Evolutionary conservation across 495 filamentous ascomycete genomes (phyloP).

Genomic region (Daldinia grandis): DNA sequence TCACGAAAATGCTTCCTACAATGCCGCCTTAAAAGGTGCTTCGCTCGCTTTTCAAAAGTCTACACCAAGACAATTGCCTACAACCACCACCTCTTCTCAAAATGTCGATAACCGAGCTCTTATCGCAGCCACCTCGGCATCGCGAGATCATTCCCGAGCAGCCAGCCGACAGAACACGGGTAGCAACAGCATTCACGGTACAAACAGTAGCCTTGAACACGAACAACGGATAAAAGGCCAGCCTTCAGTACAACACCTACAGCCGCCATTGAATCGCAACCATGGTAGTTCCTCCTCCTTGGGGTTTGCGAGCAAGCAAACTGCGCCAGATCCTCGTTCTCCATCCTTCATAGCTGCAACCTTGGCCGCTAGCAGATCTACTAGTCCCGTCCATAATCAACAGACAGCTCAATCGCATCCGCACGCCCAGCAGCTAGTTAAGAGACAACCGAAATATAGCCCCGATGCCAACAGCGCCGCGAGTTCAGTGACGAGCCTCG

Average conservation of each 20-base stretch:
- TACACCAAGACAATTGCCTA: slow-evolving; percentile 25
- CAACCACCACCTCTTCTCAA: slow-evolving; percentile 11
- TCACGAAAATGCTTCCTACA: slow-evolving; percentile 39
- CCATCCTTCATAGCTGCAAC: slow-evolving; percentile 65
- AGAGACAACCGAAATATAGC: slow-evolving; percentile 38
- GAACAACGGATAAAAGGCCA: slow-evolving; percentile 8
- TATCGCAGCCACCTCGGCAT: slow-evolving; percentile 56
- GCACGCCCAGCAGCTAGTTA: slow-evolving; percentile 13
- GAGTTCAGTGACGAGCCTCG: slow-evolving; percentile 40
- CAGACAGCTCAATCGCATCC: slow-evolving; percentile 32
- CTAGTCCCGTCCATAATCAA: slow-evolving; percentile 52
- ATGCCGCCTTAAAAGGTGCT: slow-evolving; percentile 58
- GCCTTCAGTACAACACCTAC: slow-evolving; percentile 16
- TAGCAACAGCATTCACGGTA: slow-evolving; percentile 19
- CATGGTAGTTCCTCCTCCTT: slow-evolving; percentile 27
- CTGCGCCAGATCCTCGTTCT: slow-evolving; percentile 46
- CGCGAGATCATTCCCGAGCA: slow-evolving; percentile 38
- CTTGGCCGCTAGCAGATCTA: slow-evolving; percentile 62
- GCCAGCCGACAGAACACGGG: slow-evolving; percentile 39
- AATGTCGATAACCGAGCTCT: slow-evolving; percentile 54
- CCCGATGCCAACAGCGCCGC: slow-evolving; percentile 35
- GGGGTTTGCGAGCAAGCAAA: slow-evolving; percentile 21
- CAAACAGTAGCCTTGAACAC: slow-evolving; percentile 3
- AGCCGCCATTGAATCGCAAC: slow-evolving; percentile 11
- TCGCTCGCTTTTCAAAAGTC: slow-evolving; percentile 56